A percentile compares a stretch with the other conserved stretches of the same genome.
Evolutionary conservation across 2,329 filamentous ascomycete species (phyloP).

Genomic region (Thermothelomyces thermophilus): DNA sequence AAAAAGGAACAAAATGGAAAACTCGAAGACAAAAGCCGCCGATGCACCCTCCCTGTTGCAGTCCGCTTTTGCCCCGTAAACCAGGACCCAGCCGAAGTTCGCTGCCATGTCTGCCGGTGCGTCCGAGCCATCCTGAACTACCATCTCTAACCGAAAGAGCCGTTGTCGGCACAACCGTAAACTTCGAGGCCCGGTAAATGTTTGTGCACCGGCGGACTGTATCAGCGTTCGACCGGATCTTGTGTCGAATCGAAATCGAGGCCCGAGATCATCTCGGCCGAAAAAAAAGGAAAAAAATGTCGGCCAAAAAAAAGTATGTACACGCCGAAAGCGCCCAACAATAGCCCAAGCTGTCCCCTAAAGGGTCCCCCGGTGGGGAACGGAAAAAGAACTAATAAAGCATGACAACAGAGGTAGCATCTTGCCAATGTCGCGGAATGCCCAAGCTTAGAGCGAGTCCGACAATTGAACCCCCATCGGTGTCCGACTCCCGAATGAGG

Average conservation of each 20-base stretch:
- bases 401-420: background rate
- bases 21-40: background rate
- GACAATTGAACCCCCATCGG: background rate
- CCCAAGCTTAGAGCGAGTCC: too few relatives aligned
- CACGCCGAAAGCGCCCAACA: background rate
- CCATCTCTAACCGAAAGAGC: background rate
- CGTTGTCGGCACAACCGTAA: too few relatives aligned
- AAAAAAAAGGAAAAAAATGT: constrained; percentile 2
- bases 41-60: background rate
- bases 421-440: background rate
- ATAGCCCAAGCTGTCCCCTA: constrained; percentile 9
- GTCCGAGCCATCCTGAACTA: background rate
- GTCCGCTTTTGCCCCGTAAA: background rate
- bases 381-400: too few relatives aligned
- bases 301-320: constrained; percentile 17
- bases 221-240: background rate
- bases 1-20: constrained; percentile 1
- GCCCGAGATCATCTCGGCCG: background rate
- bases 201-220: background rate
- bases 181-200: background rate
- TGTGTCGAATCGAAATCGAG: background rate
- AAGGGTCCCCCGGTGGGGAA: background rate
- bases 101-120: background rate
- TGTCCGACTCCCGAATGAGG: background rate
- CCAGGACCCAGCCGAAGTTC: too few relatives aligned